Base-by-base conservation (phyloP, 73 alveolate species). In the Uronychia setigera region DNA sequence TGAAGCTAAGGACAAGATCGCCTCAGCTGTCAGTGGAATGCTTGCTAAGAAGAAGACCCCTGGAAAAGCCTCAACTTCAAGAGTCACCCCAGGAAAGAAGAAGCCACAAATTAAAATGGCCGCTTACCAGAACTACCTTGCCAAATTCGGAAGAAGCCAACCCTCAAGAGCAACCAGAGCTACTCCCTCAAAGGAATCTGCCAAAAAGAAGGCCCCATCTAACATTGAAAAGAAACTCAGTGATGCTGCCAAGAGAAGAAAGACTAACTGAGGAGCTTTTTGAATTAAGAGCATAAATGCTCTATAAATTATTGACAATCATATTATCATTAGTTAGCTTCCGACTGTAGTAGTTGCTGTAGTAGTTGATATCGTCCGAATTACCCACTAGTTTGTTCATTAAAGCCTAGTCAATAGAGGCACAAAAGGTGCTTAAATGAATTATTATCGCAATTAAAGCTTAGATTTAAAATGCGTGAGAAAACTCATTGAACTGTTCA, bases 51-150 rank as follows among this genome's bases (percentile, higher is more conserved):
- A 75, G 35, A 29, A n/a, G 32, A 77, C 84, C 79, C 46, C 60
- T 27, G 87, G 77, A 27, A 75, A 25, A 27, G 76, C 80, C 30
- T 9, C 30, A 9, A 29, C 82, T 76, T 26, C 60, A 9, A 31
- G 59, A 31, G 29, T 14, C 14, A 26, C 79, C 1, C 27, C 35
- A 85, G 81, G 92, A 46, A 46, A 46, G 67, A 46, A 46, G 67
- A 46, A 46, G 67, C 67, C 67, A 11, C 67, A 46, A 19, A 46
- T 46, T 19, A 46, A 46, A 19, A 46, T 46, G 67, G 67, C 5
- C 67, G 67, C 67, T 11, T 46, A 46, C 67, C 67, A 46, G 19
- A 46, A 46, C 5, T 46, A 46, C 67, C 67, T 46, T 46, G 67
- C 67, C 67, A 46, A 46, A 46, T 46, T 46, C 67, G 67, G 67